These are phyloP conservation scores for Favolaschia claudopus DNA, from an alignment of 768 basidiomycete genomes.

Conservation along the genomic window DNA sequence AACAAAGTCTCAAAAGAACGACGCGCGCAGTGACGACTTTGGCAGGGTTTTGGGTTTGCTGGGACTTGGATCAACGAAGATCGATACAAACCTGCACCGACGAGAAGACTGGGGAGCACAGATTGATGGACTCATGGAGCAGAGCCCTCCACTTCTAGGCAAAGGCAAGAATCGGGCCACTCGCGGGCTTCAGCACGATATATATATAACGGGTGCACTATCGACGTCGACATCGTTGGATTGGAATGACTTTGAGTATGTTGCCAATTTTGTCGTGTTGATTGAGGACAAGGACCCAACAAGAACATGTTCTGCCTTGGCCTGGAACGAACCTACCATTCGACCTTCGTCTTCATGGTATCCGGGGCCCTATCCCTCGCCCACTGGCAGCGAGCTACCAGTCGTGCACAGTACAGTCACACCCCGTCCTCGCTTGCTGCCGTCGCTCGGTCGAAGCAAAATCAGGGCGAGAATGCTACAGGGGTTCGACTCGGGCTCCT, in stretches of 20 bases:
- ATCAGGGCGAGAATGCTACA: no score
- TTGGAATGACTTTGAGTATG: background rate
- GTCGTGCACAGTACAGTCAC: no score
- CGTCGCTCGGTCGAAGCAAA: no score
- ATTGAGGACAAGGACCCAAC: no score
- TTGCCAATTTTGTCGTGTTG: background rate
- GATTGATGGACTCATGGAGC: background rate
- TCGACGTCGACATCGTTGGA: background rate
- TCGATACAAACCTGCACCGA: background rate
- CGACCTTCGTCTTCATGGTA: no score
- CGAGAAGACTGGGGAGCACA: background rate
- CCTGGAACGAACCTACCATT: no score
- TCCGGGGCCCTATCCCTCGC: no score
- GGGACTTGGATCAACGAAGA: background rate
- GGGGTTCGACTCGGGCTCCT: no score
- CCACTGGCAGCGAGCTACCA: no score
- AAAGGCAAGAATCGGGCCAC: background rate
- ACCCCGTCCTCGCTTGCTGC: no score
- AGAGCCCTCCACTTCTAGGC: background rate
- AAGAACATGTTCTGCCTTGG: no score
- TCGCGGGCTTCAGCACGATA: constrained; percentile 10
- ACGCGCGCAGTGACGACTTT: constrained; percentile 18
- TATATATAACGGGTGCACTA: background rate
- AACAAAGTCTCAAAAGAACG: constrained; percentile 22
- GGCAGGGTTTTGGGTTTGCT: background rate